These are phyloP conservation scores for Wickerhamiella cacticola DNA, from an alignment of 805 yeast genomes.

Conservation along the genomic window DNA sequence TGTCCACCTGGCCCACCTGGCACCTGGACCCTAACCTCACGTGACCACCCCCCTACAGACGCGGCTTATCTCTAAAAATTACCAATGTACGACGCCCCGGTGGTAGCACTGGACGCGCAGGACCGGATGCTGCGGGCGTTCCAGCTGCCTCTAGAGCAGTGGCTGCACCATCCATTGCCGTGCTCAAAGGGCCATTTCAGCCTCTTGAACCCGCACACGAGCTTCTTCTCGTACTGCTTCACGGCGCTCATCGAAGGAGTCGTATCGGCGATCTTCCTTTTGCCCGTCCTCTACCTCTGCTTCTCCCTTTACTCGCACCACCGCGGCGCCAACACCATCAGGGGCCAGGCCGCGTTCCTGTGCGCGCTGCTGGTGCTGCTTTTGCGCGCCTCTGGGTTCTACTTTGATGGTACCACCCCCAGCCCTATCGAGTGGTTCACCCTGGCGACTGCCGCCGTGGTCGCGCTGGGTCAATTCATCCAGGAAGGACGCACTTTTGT, in stretches of 20 bases:
- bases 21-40: not conserved
- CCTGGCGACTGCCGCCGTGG: constrained; percentile 12
- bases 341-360: constrained; percentile 18
- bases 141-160: not conserved
- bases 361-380: constrained; percentile 16
- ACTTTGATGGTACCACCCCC: constrained; percentile 9
- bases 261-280: constrained; percentile 10
- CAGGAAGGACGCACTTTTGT: constrained; percentile 24
- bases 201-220: constrained; percentile 19
- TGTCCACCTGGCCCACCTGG: not conserved
- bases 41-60: not conserved
- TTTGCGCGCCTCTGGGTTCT: constrained; percentile 13
- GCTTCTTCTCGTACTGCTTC: constrained; percentile 20
- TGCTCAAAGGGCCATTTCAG: constrained; percentile 14
- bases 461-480: constrained; percentile 15
- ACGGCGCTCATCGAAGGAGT: constrained; percentile 15
- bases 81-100: constrained; percentile 1
- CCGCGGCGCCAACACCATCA: constrained; percentile 14
- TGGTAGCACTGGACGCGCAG: not conserved
- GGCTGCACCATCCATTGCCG: constrained; percentile 9
- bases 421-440: constrained; percentile 14
- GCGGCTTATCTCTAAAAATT: not conserved
- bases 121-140: constrained; percentile 1
- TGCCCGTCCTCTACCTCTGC: constrained; percentile 16
- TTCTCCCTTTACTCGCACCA: constrained; percentile 15